Base-by-base conservation (phyloP, 2,329 filamentous ascomycete species). In the Rutstroemia sp. region DNA sequence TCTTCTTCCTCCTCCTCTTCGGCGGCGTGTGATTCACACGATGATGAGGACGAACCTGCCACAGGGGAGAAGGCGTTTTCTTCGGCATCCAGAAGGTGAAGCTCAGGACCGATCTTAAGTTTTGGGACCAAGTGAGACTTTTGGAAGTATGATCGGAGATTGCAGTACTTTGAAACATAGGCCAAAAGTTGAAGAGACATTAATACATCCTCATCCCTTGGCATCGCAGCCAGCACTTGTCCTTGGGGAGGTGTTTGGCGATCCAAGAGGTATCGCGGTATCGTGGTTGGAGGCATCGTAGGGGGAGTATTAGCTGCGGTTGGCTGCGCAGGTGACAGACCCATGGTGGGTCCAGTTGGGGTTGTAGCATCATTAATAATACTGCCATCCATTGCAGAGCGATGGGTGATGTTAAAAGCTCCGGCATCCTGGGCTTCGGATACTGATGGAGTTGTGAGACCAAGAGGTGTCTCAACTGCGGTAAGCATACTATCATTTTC, bases 81-180 rank as follows among this genome's bases (percentile, higher is more conserved):
- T 56, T 88, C 85, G 1, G 85, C 84, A 61, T 96, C 92, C 3
- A 96, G 77, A 54, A 90, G 76, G 59, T 87, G 81, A 27, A 96
- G 79, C 69, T 96, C 92, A 63, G 87, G 85, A 59, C 90, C 88
- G 64, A 99, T 92, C 71, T 92, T 92, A 51, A 99, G 83, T 61
- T 86, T 88, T 0, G 94, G 94, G 4, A 99, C 94, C 10, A 97
- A 78, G 67, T 99, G 94, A 41, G 92, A 95, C 71, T 88, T 82
- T 69, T 99, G 94, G 71, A 99, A 99, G 72, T 96, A 99, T 4
- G 90, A 87, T 18, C 94, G 85, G 30, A 99, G 81, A 66, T 95
- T 95, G 78, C 94, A 97, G 74, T 99, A 99, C 72, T 99, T 99
- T 23, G 92, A 96, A 56, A 99, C 92, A 70, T 99, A 99, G 16